Conservation (phyloP, 805 yeast genomes). For the Lipomyces kockii region DNA sequence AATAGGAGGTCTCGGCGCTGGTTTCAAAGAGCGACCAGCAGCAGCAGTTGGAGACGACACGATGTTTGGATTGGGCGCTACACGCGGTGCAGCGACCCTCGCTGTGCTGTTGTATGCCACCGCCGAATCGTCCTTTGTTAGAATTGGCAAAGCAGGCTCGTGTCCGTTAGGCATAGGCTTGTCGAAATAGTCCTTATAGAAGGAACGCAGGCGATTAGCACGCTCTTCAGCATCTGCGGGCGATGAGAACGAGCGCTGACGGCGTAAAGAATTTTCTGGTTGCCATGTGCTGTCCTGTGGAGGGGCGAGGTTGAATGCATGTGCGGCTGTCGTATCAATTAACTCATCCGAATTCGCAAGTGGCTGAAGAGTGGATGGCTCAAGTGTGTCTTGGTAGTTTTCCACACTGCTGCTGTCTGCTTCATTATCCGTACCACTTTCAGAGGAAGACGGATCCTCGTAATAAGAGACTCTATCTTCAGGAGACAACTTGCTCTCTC, state of each 20-base stretch:
- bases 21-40: not conserved
- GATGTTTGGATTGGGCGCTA: not conserved
- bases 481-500: not conserved
- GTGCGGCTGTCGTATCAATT: not conserved
- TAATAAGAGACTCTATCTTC: conserved; percentile 10
- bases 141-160: not conserved
- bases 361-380: not conserved
- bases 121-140: conserved; percentile 15
- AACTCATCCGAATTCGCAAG: not conserved
- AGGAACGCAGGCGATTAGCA: conserved; percentile 27
- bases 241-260: conserved; percentile 17
- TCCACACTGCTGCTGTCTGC: not conserved
- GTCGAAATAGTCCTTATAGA: conserved; percentile 33
- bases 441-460: not conserved
- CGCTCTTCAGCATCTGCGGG: conserved; percentile 32
- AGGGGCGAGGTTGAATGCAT: not conserved
- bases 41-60: not conserved
- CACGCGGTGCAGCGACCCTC: not conserved
- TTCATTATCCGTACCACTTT: not conserved
- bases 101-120: conserved; percentile 13
- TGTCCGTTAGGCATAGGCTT: conserved; percentile 10
- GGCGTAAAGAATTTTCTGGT: not conserved
- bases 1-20: not conserved
- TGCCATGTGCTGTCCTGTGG: not conserved
- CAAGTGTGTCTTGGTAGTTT: not conserved